Conservation (phyloP, 345 rosid species). For the Salix arbutifolia region DNA sequence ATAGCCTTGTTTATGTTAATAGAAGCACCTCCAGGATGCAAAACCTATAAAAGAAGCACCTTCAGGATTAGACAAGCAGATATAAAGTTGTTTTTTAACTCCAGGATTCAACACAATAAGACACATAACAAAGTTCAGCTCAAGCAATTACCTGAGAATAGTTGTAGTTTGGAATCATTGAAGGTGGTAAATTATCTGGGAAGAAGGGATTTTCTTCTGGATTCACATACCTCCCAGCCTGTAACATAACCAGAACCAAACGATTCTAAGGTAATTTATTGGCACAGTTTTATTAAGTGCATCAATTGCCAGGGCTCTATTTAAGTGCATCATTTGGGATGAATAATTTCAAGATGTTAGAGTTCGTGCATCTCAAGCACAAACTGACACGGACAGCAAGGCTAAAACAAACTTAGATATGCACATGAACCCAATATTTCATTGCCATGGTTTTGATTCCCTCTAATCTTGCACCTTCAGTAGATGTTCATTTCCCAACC, state of each 20-base stretch:
- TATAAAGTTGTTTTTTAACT: not conserved
- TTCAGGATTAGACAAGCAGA: constrained; percentile 5
- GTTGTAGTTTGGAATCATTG: constrained; percentile 32
- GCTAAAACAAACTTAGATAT: too few relatives aligned
- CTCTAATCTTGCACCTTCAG: not conserved
- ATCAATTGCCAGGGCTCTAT: too few relatives aligned
- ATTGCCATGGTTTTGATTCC: not conserved
- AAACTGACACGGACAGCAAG: too few relatives aligned
- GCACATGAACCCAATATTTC: too few relatives aligned
- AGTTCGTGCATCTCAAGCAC: too few relatives aligned
- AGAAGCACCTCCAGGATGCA: constrained; percentile 55
- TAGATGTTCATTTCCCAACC: not conserved
- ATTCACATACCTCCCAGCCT: constrained; percentile 74
- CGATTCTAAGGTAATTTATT: not conserved
- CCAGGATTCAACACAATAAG: too few relatives aligned
- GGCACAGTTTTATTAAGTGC: too few relatives aligned
- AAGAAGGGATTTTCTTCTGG: constrained; percentile 90
- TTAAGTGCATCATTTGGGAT: too few relatives aligned
- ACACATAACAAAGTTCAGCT: too few relatives aligned
- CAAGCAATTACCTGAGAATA: constrained; percentile 45
- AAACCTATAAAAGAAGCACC: constrained; percentile 30
- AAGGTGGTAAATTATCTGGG: constrained; percentile 48
- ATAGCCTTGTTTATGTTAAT: constrained; percentile 59
- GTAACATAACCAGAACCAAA: constrained; percentile 12
- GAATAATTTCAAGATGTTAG: too few relatives aligned